Base-by-base conservation (phyloP, 805 yeast genomes). In the Metschnikowia aberdeeniae region DNA sequence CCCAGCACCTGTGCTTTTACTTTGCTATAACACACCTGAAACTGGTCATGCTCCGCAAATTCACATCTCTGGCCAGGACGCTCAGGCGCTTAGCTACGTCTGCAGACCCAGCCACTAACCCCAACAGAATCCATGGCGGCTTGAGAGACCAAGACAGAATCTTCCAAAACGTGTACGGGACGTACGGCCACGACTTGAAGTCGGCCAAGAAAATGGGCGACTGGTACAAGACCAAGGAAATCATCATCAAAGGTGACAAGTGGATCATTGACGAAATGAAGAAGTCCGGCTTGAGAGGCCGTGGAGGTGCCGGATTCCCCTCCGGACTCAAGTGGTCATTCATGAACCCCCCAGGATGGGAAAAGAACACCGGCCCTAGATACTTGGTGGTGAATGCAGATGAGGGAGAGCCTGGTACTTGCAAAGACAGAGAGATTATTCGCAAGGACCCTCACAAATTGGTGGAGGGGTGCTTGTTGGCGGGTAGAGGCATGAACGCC, bases 261-360 rank as follows among this genome's bases (percentile, higher is more conserved):
- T 87, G 96, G 96, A 87, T 87, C 66, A 87, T 88, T 59, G 89
- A 84, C 61, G 92, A 87, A 70, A 82, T 85, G 74, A 87, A 87
- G 64, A 77, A 80, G 58, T 83, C 90, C 19, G 95, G 95, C 19
- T 75, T 87, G 53, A 80, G 96, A 63, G 96, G 96, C 47, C 81
- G 96, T 67, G 96, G 96, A 48, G 96, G 96, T 60, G 96, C 96
- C 37, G 96, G 96, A 13, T 87, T 87, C 76, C 96, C 96, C 44
- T 80, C 89, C 20, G 96, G 96, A 28, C 77, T 87, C 60, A 87
- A 87, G 68, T 87, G 95, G 95, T 85, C 93, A 20, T 87, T 87
- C 63, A 87, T 87, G 96, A 88, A 88, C 69, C 96, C 96, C 37
- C 96, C 96, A 44, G 93, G 93, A 47, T 87, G 96, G 96, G 95